Evolutionary conservation across 2,329 filamentous ascomycete species (phyloP).

Genomic region (Trichoderma breve): DNA sequence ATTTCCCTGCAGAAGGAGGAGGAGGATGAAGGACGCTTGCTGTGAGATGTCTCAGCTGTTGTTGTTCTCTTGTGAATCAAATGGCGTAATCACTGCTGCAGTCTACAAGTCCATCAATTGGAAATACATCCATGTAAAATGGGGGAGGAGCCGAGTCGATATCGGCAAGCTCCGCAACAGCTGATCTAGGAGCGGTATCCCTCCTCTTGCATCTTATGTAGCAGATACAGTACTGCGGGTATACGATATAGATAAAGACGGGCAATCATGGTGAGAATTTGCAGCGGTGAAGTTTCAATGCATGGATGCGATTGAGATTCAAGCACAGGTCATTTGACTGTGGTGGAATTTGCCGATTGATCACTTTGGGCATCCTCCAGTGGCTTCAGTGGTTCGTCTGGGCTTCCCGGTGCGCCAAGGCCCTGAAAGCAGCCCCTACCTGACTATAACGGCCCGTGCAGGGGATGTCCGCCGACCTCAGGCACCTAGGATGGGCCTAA

Average conservation of each 20-base stretch:
- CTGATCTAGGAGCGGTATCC: background rate
- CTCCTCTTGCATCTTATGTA: background rate
- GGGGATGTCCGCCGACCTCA: background rate
- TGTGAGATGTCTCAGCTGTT: conserved; percentile 2
- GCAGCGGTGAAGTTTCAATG: background rate
- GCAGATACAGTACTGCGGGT: background rate
- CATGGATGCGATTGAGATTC: background rate
- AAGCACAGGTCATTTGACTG: background rate
- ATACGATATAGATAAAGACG: background rate
- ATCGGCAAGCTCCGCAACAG: background rate
- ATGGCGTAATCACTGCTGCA: background rate
- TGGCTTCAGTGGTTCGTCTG: background rate
- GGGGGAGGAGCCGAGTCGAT: background rate
- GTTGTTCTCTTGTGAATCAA: background rate
- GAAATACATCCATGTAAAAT: background rate
- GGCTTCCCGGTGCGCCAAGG: background rate
- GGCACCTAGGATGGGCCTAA: background rate
- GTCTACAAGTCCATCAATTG: background rate
- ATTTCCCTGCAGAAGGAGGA: conserved; percentile 1
- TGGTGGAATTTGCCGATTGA: background rate
- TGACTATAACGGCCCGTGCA: background rate
- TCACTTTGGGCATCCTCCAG: background rate
- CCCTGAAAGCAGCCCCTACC: background rate
- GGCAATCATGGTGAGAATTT: background rate
- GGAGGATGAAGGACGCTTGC: background rate